Percentiles rank a stretch among this genome's conserved stretches.
Conservation (phyloP, 768 basidiomycete genomes). For the Phanerochaete sordida region DNA sequence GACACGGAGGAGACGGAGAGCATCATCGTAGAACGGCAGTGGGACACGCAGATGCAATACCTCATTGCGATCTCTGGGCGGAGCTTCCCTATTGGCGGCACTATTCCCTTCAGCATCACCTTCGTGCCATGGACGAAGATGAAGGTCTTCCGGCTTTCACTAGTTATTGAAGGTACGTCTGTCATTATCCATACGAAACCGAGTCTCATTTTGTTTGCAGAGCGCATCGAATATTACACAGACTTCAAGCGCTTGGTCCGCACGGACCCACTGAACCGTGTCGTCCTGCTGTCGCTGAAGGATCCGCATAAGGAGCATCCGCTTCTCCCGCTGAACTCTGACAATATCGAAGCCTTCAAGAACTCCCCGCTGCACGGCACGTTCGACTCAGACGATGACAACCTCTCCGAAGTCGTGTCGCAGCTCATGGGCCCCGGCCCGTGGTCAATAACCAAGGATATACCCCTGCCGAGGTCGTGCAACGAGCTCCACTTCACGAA, state of each 20-base stretch:
- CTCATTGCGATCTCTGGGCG: conserved; percentile 70
- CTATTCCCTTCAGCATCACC: conserved; percentile 74
- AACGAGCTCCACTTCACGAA: conserved; percentile 70
- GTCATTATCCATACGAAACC: background rate
- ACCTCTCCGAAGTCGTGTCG: conserved; percentile 55
- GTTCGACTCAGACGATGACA: conserved; percentile 42
- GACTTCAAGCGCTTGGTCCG: conserved; percentile 64
- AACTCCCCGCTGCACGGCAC: conserved; percentile 64
- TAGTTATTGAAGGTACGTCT: conserved; percentile 72
- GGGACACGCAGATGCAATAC: conserved; percentile 88
- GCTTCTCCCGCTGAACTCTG: conserved; percentile 76
- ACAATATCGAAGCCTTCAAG: conserved; percentile 57
- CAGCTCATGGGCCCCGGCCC: conserved; percentile 77
- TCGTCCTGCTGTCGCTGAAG: conserved; percentile 61
- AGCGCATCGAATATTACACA: conserved; percentile 79
- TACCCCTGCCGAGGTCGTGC: conserved; percentile 69
- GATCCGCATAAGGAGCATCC: conserved; percentile 42
- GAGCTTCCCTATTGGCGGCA: conserved; percentile 80
- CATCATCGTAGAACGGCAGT: conserved; percentile 82
- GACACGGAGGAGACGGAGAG: conserved; percentile 81
- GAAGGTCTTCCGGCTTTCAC: conserved; percentile 70
- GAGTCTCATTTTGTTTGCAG: conserved; percentile 35
- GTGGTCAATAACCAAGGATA: conserved; percentile 71
- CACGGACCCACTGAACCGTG: conserved; percentile 58
- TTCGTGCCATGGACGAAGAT: conserved; percentile 83